Base-by-base conservation (phyloP, 352 stramenopile species). In the Pseudoperonospora humuli region DNA sequence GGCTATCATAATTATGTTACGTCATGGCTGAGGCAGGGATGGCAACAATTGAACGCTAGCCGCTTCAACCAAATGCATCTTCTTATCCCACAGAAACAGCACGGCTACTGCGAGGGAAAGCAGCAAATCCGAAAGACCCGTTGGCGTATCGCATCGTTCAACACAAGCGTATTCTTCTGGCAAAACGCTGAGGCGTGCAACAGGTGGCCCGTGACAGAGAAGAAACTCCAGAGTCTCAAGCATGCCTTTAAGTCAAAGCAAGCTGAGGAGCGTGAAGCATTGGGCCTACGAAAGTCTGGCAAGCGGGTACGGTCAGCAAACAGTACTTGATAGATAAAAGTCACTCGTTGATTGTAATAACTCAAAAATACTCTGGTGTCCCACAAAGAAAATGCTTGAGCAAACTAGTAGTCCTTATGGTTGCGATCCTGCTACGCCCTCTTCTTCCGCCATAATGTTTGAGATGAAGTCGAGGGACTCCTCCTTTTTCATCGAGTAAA, bases 401-500 rank as follows among this genome's bases (percentile, higher is more conserved):
- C 5, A 10, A 24, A 11, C 11, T 39, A 24, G 9, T 33, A 15
- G 29, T 26, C 35, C n/a, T 50, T 43, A 45, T 6, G 23, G 14
- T 47, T 64, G 38, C 6, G 60, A 40, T 19, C 24, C 49, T 29
- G 70, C 70, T 5, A 89, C 80, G 24, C 78, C 76, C 45, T 92
- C 82, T 59, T 94, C 82, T 42, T 89, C 77, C 10, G 78, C 80
- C 79, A 94, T 94, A 49, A 94, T 93, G 43, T 91, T 85, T 13
- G 70, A 74, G 45, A 99, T 98, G 39, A 99, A 99, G 15, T 96
- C 85, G 14, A 99, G 76, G 27, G 96, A 96, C 66, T 98, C 95
- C 38, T 98, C 93, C 54, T 98, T 97, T 6, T 74, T 84, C 79
- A 99, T 93, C 6, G 77, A 73, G 47, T 95, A 86, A n/a, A 87